Conservation (phyloP, 768 basidiomycete genomes). For the Pseudohyphozyma bogoriensis region DNA sequence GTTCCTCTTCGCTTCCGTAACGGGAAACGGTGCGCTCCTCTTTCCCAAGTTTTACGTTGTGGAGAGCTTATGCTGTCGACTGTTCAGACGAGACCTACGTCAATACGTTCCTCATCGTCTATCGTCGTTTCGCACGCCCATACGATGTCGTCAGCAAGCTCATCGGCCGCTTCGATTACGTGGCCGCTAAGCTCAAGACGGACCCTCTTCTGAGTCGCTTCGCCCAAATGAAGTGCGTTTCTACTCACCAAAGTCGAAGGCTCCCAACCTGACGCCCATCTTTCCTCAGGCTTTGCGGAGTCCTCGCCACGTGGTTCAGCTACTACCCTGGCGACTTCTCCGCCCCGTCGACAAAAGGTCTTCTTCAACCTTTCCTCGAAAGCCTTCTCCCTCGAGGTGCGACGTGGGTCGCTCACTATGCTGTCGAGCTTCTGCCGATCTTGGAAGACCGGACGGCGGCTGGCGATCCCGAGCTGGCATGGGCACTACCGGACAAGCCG, state of each 20-base stretch:
- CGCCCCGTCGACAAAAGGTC: conserved; percentile 9
- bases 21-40: conserved; percentile 26
- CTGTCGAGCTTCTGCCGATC: conserved; percentile 29
- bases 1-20: conserved; percentile 32
- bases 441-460: conserved; percentile 2
- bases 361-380: conserved; percentile 25
- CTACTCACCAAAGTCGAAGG: no score
- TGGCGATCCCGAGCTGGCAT: conserved; percentile 21
- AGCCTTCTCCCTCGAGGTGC: conserved; percentile 18
- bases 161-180: conserved; percentile 29
- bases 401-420: conserved; percentile 32
- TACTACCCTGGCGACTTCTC: conserved; percentile 32
- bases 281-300: conserved; percentile 25
- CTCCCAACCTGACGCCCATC: neutral
- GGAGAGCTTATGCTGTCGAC: neutral
- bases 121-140: conserved; percentile 30
- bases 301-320: conserved; percentile 29
- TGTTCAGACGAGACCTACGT: conserved; percentile 32
- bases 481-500: conserved; percentile 29
- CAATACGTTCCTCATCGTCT: conserved; percentile 31
- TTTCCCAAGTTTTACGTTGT: neutral
- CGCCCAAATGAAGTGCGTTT: conserved; percentile 31
- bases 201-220: conserved; percentile 30
- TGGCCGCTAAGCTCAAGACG: conserved; percentile 12
- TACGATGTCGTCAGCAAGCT: conserved; percentile 29